Evolutionary conservation across 75 land plant genomes (phyloP), one percentile per base, ranked within the genome.

Genomic region (Cryptomeria japonica): DNA sequence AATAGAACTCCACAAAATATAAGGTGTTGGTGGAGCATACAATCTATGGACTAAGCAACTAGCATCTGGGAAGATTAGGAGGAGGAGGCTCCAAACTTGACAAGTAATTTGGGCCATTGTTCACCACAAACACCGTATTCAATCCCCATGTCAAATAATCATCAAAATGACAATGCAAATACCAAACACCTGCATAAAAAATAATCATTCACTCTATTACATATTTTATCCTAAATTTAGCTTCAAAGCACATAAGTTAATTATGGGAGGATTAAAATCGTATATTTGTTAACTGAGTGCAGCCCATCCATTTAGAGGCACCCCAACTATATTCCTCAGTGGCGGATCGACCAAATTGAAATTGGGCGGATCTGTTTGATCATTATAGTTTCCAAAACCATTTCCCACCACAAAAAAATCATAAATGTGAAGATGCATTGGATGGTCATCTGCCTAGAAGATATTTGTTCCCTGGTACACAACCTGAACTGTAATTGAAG

Each of bases 281-380:
- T 6, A 44, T 44, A 44, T 44, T 44, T 44, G 46, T 5, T 44
- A 44, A 4, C 46, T 77, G 18, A 91, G 28, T n/a, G 91, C 91
- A 44, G 72, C 83, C 92, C 92, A 91, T 38, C 92, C 92, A n/a
- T 79, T 86, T 18, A n/a, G 49, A 5, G 88, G 88, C 12, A 90
- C 91, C 11, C 42, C 84, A 16, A 85, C 78, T 18, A 91, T 91
- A 86, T 89, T 91, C n/a, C 88, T 86, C 39, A 83, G 64, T 37
- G 91, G 91, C 2, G 92, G 92, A 79, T 91, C 86, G 28, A 87
- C 80, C 79, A 91, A 88, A 84, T 91, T 91, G 86, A 89, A 89
- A 8, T 34, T 49, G 37, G 34, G 15, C 46, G 89, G 85, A 47
- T 87, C 88, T 14, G 28, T 51, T 2, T 28, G 9, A 15, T 88